Base-by-base conservation (phyloP, 176 grass and related monocot genomes). In the Juncus effusus region DNA sequence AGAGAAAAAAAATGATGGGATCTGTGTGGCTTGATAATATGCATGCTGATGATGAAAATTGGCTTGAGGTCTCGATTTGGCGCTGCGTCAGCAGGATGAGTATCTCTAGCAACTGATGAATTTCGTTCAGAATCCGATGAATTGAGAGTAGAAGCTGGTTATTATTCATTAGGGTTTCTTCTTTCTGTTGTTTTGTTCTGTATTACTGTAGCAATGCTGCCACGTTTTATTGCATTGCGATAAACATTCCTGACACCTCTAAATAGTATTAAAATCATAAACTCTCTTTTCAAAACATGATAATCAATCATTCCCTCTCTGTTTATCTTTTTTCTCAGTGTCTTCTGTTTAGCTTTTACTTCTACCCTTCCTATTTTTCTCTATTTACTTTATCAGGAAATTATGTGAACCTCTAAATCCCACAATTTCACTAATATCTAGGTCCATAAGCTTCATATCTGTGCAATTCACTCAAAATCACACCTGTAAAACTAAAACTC, bases 151-250 rank as follows among this genome's bases (percentile, higher is more conserved):
- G 44, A 47, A 47, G 9, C 44, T 28, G 38, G 3, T 40, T 16
- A 5, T 10, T 56, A 7, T 36, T 13, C 14, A 49, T 70, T 45
- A 69, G 69, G 69, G 54, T 72, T 72, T 72, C 38, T 8, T 53
- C 16, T 61, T 40, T 66, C 56, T 47, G 6, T 51, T 39, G 15
- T 51, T 77, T 60, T 45, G 64, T 13, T 59, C 63, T 14, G 38
- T 82, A 5, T 10, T 49, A 69, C 79, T 71, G 73, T 76, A 64
- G 44, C 79, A 82, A 76, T 82, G 79, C 65, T 76, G 79, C 12
- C 52, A 82, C 11, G 40, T 52, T 41, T 59, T 53, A 54, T 52
- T 52, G 70, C 9, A 54, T 16, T 65, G 53, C 37, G 54, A 72
- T 13, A 47, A 44, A 35, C 51, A 61, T 51, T 5, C 6, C 13